Base-by-base conservation (phyloP, 2,329 filamentous ascomycete species). In the Aspergillus calidoustus region DNA sequence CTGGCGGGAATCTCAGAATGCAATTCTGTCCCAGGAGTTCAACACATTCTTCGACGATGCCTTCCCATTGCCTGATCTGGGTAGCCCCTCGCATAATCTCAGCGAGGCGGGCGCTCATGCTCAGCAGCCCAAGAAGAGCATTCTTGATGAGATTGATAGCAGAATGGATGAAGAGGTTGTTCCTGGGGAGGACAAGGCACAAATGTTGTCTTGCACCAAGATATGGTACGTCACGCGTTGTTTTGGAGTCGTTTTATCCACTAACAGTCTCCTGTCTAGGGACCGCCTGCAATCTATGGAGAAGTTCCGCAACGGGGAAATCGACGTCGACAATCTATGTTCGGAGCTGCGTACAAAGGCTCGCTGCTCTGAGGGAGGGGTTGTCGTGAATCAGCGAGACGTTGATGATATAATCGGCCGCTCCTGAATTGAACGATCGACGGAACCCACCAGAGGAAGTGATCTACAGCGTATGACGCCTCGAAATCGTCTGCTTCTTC, bases 271-370 rank as follows among this genome's bases (percentile, higher is more conserved):
- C 8, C 47, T 48, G 22, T 38, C 47, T 73, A 97, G 94, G 95
- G 93, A 97, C 77, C 92, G 92, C 79, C 79, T 97, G 23, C 92
- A 96, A 80, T 87, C 86, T 41, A 96, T 93, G 76, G 89, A 92
- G 63, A 93, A 91, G 75, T 95, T 96, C 69, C 91, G 93, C 73
- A 91, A 87, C 61, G 93, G 93, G 69, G 93, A 96, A 69, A 92
- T 98, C 67, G 95, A 99, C 68, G 90, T 99, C 53, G 95, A 99
- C 73, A 89, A 90, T 38, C 85, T 99, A 25, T 99, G 95, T 80
- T 91, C 90, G 4, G 93, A 99, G 74, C 86, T 99, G 15, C 91
- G 94, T 66, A 91, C 93, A 76, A 99, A 99, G 81, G 95, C 95
- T 61, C 95, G 94, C 74, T 99, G 95, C 77, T 96, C 93, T 0